Evolutionary conservation across 139 green algal genomes (phyloP), one percentile per base, ranked within the genome.

Genomic region (Zygnema circumcarinatum): DNA sequence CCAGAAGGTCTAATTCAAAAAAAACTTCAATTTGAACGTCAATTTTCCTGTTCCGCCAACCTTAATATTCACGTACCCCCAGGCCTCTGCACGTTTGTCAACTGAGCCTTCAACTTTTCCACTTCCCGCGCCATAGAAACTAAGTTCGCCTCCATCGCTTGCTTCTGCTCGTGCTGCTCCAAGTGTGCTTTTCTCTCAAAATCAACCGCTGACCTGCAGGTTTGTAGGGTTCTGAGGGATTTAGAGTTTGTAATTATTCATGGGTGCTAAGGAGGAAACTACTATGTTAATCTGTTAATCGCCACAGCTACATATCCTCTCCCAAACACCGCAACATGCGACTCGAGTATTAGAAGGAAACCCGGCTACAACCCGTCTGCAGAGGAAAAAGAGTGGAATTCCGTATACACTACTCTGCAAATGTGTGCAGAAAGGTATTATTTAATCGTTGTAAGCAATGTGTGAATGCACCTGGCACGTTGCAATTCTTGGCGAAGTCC

Each of bases 101-200:
- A n/a, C 73, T 87, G 69, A 1, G 81, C 81, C 73, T 84, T 82
- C 0, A 87, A 38, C 11, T 83, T 83, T 33, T 87, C 81, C 33
- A 86, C 73, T 25, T 87, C 81, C 0, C 81, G 38, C 3, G 81
- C 81, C 67, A 83, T 84, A 1, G 81, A 38, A 21, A 87, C 67
- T 32, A 87, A 21, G 0, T 87, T 87, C 0, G 53, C 83, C 73
- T 87, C 81, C 81, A 87, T 87, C 25, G 69, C 69, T 52, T 83
- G 76, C 62, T 73, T 68, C 25, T 87, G 68, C 22, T 87, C 81
- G 22, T 52, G 32, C 7, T 84, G 81, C 25, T 87, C 81, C 22
- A 52, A n/a, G 21, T 87, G 79, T 7, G 29, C 81, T 72, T 87
- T 87, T 38, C 54, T 87, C 81, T 87, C 81, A 32, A 73, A 87